Evolutionary conservation across 495 filamentous ascomycete genomes (phyloP).

Genomic region (Aeminium ludgeri): DNA sequence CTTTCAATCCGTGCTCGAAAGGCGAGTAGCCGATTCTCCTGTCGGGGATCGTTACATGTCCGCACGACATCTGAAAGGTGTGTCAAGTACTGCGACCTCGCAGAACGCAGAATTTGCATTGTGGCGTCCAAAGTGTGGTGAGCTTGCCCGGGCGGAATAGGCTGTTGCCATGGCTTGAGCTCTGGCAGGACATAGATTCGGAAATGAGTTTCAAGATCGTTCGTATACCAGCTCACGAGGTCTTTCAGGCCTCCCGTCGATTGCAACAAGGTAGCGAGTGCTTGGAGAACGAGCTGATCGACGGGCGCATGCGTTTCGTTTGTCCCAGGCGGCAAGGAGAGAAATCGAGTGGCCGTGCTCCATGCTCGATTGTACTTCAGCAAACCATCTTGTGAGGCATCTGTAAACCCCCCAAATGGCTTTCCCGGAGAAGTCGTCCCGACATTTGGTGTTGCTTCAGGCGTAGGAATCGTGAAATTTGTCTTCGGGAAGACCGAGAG

Average conservation of each 20-base stretch:
- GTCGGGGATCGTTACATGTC: too few relatives aligned
- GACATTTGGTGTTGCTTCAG: slow-evolving; percentile 23
- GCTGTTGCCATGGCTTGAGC: slow-evolving; percentile 1
- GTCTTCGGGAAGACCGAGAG: slow-evolving; percentile 10
- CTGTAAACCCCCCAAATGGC: slow-evolving; percentile 18
- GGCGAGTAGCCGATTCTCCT: too few relatives aligned
- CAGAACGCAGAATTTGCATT: not conserved
- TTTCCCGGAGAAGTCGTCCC: slow-evolving; percentile 18
- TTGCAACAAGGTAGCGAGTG: not conserved
- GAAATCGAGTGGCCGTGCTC: slow-evolving; percentile 24
- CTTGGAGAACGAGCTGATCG: slow-evolving; percentile 56
- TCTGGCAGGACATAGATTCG: not conserved
- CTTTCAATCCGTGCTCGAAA: not conserved
- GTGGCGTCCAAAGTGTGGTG: not conserved
- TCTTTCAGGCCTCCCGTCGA: not conserved
- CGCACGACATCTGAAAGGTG: too few relatives aligned
- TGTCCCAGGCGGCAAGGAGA: slow-evolving; percentile 10
- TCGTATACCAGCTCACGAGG: slow-evolving; percentile 6
- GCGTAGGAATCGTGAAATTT: slow-evolving; percentile 22
- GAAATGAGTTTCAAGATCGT: slow-evolving; percentile 9
- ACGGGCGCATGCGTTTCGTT: slow-evolving; percentile 33
- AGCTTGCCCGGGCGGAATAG: not conserved
- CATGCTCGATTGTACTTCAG: slow-evolving; percentile 21
- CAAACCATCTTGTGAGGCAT: not conserved
- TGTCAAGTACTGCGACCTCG: not conserved